Conservation (phyloP, 257 asterid genomes). For the Lantana camara region DNA sequence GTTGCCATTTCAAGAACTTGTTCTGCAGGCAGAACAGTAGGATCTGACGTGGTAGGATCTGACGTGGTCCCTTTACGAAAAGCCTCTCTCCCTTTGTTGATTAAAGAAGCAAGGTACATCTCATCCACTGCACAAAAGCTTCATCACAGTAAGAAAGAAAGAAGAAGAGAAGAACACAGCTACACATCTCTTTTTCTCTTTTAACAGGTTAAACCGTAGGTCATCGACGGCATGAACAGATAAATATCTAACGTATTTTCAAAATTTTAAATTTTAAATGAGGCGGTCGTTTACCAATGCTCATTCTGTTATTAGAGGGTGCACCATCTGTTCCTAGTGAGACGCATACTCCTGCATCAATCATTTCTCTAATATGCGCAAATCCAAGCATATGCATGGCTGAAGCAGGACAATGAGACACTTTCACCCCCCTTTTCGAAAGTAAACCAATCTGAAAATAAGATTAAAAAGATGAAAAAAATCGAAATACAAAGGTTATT, state of each 20-base stretch:
- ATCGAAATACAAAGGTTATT: too few relatives aligned
- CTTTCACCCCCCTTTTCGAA: slow-evolving; percentile 69
- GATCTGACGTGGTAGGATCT: too few relatives aligned
- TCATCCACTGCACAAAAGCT: slow-evolving; percentile 61
- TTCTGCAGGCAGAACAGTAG: slow-evolving; percentile 78
- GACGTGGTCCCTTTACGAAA: slow-evolving; percentile 52
- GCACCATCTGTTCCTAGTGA: slow-evolving; percentile 91
- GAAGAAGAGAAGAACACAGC: too few relatives aligned
- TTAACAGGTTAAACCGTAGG: too few relatives aligned
- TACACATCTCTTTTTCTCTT: too few relatives aligned
- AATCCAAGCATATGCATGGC: slow-evolving; percentile 90
- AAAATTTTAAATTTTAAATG: too few relatives aligned
- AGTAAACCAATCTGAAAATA: slow-evolving; percentile 56
- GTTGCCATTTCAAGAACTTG: slow-evolving; percentile 77
- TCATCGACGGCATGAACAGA: too few relatives aligned
- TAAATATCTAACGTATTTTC: too few relatives aligned
- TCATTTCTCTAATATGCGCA: slow-evolving; percentile 75
- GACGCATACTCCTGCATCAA: slow-evolving; percentile 72
- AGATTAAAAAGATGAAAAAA: too few relatives aligned
- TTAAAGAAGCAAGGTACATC: slow-evolving; percentile 86
- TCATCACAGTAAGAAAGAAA: not conserved
- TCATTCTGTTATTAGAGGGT: slow-evolving; percentile 84
- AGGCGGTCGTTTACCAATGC: slow-evolving; percentile 86
- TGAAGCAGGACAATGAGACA: slow-evolving; percentile 89
- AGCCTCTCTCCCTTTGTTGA: slow-evolving; percentile 82